Conservation (phyloP, 139 green algal genomes). For the Nannochloris sp. region DNA sequence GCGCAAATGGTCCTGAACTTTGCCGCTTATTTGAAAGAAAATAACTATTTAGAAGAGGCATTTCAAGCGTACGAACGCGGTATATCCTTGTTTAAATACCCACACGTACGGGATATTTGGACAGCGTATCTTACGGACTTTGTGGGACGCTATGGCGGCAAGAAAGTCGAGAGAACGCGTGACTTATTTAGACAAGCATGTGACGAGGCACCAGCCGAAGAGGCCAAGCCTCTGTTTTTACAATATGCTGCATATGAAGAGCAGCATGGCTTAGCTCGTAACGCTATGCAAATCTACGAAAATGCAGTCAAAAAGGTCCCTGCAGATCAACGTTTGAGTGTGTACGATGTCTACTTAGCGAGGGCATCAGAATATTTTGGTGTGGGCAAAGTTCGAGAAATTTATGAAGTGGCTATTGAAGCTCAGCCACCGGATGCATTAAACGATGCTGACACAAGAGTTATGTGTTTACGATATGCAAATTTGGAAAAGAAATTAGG, state of each 20-base stretch:
- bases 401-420: slow-evolving; percentile 89
- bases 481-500: slow-evolving; percentile 81
- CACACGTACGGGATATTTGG: slow-evolving; percentile 94
- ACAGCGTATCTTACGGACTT: slow-evolving; percentile 86
- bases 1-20: slow-evolving; percentile 98
- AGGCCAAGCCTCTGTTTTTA: slow-evolving; percentile 67
- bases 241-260: slow-evolving; percentile 89
- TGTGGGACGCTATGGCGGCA: slow-evolving; percentile 64
- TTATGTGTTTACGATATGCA: slow-evolving; percentile 78
- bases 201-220: slow-evolving; percentile 32
- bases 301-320: slow-evolving; percentile 62
- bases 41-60: slow-evolving; percentile 88
- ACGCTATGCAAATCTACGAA: slow-evolving; percentile 87
- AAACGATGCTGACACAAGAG: slow-evolving; percentile 63
- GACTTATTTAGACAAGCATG: slow-evolving; percentile 95
- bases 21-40: slow-evolving; percentile 79
- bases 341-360: slow-evolving; percentile 85
- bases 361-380: slow-evolving; percentile 90
- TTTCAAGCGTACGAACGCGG: slow-evolving; percentile 95
- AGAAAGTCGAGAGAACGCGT: slow-evolving; percentile 88
- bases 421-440: slow-evolving; percentile 60
- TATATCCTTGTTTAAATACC: slow-evolving; percentile 91
- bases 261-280: slow-evolving; percentile 77
- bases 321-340: slow-evolving; percentile 54
- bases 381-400: slow-evolving; percentile 89